Conservation (phyloP, 805 yeast genomes). For the Schwanniomyces yamadae region DNA sequence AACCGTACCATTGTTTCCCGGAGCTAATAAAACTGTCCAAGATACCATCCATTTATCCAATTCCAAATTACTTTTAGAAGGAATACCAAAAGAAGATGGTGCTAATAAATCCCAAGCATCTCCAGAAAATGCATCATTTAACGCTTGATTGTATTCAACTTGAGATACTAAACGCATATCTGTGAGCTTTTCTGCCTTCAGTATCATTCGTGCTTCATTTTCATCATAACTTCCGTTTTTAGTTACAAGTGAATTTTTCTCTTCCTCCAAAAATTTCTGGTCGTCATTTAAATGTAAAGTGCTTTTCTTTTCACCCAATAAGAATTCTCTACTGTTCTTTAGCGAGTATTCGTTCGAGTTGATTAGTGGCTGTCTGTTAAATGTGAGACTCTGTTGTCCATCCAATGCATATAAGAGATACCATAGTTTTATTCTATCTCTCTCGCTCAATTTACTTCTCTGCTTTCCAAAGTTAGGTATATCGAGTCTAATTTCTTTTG, state of each 20-base stretch:
- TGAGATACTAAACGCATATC: slow-evolving; percentile 65
- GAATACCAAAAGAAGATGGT: slow-evolving; percentile 64
- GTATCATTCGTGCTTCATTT: slow-evolving; percentile 3
- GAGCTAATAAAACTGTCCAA: slow-evolving; percentile 69
- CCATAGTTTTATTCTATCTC: slow-evolving; percentile 60
- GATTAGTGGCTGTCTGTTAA: slow-evolving; percentile 57
- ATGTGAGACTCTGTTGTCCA: slow-evolving; percentile 66
- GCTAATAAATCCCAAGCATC: slow-evolving; percentile 60
- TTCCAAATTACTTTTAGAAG: slow-evolving; percentile 64
- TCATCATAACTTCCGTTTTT: background rate
- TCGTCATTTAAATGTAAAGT: background rate
- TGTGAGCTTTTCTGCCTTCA: slow-evolving; percentile 28
- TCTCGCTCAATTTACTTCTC: slow-evolving; percentile 18
- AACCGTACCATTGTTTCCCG: slow-evolving; percentile 50
- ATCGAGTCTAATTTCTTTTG: slow-evolving; percentile 52
- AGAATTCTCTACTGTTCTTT: slow-evolving; percentile 39
- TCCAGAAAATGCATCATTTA: slow-evolving; percentile 54
- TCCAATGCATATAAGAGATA: slow-evolving; percentile 63
- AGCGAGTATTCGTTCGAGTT: slow-evolving; percentile 46
- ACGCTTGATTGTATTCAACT: slow-evolving; percentile 65
- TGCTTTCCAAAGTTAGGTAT: slow-evolving; percentile 17
- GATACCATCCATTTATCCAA: slow-evolving; percentile 79
- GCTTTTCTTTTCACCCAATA: slow-evolving; percentile 16
- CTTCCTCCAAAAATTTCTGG: background rate
- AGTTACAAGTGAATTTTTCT: background rate